Base-by-base conservation (phyloP, 208 protist species). In the Trypanosoma melophagium region DNA sequence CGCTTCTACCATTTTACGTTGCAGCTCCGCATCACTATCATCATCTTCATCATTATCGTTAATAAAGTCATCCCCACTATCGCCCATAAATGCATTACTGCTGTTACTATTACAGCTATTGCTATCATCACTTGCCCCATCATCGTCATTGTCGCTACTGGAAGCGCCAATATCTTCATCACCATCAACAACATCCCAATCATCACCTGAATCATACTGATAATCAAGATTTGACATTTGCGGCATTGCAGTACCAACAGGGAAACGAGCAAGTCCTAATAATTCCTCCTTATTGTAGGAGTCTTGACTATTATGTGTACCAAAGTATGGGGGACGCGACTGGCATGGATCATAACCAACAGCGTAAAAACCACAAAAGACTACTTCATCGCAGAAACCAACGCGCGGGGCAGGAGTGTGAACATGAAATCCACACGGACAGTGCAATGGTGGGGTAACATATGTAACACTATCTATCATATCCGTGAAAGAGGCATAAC, bases 191-290 rank as follows among this genome's bases (percentile, higher is more conserved):
- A 85, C 77, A 60, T 94, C 89, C 86, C 89, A 94, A 67, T 95
- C 90, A 68, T 95, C 90, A 8, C 87, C 90, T 12, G 85, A 92
- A 65, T 95, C 90, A 67, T 95, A 95, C 3, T 92, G 85, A 65
- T 93, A 96, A 55, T 96, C 87, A n/a, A 93, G 64, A 51, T 76
- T 88, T 17, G 84, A 84, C 69, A 92, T 69, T 8, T 80, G 85
- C 16, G 85, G 90, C 50, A 90, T 90, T 22, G 77, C 74, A 4
- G 56, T 25, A 13, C 77, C 78, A 44, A 66, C 51, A 9, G 73
- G 66, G 65, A 90, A 95, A 57, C 81, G 81, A n/a, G 67, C 69
- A 56, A 90, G 77, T 31, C 74, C 76, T 53, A 89, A 63, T 53
- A 92, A 64, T 62, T 95, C 84, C 25, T 69, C 66, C 14, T 61